Conservation (phyloP, 1,284 basidiomycete genomes). For the Cryptococcus amylolentus region DNA sequence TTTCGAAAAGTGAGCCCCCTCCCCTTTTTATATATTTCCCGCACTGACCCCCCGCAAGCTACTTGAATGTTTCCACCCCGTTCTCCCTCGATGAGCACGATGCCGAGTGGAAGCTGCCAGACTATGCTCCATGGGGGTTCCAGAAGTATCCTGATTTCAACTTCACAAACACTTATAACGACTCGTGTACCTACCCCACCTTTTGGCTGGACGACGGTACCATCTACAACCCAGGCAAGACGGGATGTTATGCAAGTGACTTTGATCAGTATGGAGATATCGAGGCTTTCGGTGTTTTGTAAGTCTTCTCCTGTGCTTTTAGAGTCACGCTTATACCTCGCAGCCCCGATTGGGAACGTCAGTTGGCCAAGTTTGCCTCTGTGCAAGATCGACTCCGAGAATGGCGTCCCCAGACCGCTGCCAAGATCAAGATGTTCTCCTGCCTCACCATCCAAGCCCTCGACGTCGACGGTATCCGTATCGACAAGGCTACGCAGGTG, state of each 20-base stretch:
- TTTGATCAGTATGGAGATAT: slow-evolving; percentile 93
- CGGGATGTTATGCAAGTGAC: slow-evolving; percentile 73
- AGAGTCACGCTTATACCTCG: no score
- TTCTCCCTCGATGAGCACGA: slow-evolving; percentile 72
- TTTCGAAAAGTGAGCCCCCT: slow-evolving; percentile 61
- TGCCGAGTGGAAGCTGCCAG: slow-evolving; percentile 69
- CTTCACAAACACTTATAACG: slow-evolving; percentile 58
- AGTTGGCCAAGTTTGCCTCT: slow-evolving; percentile 87
- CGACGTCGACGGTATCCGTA: slow-evolving; percentile 86
- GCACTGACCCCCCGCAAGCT: slow-evolving; percentile 50
- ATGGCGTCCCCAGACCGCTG: slow-evolving; percentile 73
- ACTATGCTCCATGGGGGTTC: slow-evolving; percentile 77
- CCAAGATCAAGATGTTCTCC: slow-evolving; percentile 68
- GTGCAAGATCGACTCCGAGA: slow-evolving; percentile 89
- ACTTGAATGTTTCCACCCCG: slow-evolving; percentile 72
- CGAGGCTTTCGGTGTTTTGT: slow-evolving; percentile 92
- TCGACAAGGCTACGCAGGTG: slow-evolving; percentile 89
- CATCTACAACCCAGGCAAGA: slow-evolving; percentile 57
- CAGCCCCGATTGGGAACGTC: slow-evolving; percentile 66
- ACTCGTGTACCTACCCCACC: slow-evolving; percentile 66
- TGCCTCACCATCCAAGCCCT: slow-evolving; percentile 81
- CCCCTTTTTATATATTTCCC: neutral
- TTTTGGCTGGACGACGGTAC: slow-evolving; percentile 75
- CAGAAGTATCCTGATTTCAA: slow-evolving; percentile 76
- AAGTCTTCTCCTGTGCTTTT: slow-evolving; percentile 5